Base-by-base conservation (phyloP, 768 basidiomycete genomes). In the Rubroboletus pulcherrimus region DNA sequence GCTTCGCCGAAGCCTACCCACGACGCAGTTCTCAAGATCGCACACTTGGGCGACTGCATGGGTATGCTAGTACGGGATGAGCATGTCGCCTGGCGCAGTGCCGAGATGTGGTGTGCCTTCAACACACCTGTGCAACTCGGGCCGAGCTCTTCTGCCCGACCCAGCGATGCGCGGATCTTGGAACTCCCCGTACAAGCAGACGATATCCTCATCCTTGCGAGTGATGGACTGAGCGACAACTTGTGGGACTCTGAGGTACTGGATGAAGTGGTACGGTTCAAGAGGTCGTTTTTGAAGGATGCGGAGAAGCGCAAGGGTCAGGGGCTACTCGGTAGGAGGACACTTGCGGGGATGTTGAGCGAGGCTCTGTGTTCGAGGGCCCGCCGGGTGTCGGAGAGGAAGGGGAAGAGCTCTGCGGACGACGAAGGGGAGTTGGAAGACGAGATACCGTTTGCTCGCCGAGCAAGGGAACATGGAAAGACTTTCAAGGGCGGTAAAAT, bases 51-150 rank as follows among this genome's bases (percentile, higher is more conserved):
- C 9, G 92, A 95, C 64, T 92, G 92, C 67, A 88, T 89, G 81
- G 86, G 86, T 24, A 87, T 91, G 80, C 78, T 97, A 21, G 84
- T 98, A 19, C 83, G 94, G 3, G 86, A 81, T 7, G 82, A 88
- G 43, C 77, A 83, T 51, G 84, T 97, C 42, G 82, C 85, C 2
- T 97, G 93, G 86, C 79, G 93, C 33, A 89, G 86, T 47, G 83
- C 90, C 41, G 95, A 97, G 71, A 95, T 96, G 91, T 94, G 93
- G 84, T 93, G 92, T 81, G 81, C 78, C 14, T 86, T 86, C 70
- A 86, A 86, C 62, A 81, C 79, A n/a, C 85, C 83, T 0, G 75
- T 79, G 30, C 84, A 85, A 62, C 82, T 87, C 31, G 84, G 84
- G 7, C 84, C 84, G 2, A 74, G 80, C 40, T 80, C 80, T 2